Base-by-base conservation (phyloP, 106 monocot species). In the Dendrobium chrysotoxum region DNA sequence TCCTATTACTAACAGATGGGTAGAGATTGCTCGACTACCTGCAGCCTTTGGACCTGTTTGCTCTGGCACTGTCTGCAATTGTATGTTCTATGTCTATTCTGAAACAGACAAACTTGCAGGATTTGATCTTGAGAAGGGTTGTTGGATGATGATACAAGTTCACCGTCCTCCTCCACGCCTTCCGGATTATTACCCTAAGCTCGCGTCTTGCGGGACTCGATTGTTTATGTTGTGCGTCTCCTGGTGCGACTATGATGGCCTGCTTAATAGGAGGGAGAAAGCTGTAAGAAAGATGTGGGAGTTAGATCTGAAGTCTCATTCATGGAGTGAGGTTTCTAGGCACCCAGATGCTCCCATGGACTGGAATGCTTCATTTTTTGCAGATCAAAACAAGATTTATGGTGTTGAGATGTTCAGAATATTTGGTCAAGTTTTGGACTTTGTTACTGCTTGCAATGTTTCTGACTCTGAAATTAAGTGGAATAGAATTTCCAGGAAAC, bases 301-400 rank as follows among this genome's bases (percentile, higher is more conserved):
- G 85, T 76, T 97, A 17, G 82, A 94, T 77, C 76, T 81, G 16
- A 39, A 57, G 11, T 46, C 46, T 25, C 64, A 46, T 40, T 72
- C 76, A 58, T 97, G 93, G 96, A 78, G 18, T 4, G 90, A 90
- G 80, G 90, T 88, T 6, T 86, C 92, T 16, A 85, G 84, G 67
- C 96, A 97, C 80, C 96, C 96, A 28, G 96, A 97, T 86, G 96
- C 96, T 12, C 96, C 96, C 10, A 92, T 94, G 96, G 96, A 97
- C 39, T 75, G 82, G 75, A 83, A 86, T 72, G 92, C 92, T 1
- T 81, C 78, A 1, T 92, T 89, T 80, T 86, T 85, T 6, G 87
- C 83, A 4, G 89, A 85, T n/a, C 40, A 55, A 28, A 80, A 85
- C 75, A 85, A n/a, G 75, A 91, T 97, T 16, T 97, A 90, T 64